Evolutionary conservation across 441 rosid genomes (phyloP), one percentile per base, ranked within the genome.

Genomic region (Gossypium schwendimanii): DNA sequence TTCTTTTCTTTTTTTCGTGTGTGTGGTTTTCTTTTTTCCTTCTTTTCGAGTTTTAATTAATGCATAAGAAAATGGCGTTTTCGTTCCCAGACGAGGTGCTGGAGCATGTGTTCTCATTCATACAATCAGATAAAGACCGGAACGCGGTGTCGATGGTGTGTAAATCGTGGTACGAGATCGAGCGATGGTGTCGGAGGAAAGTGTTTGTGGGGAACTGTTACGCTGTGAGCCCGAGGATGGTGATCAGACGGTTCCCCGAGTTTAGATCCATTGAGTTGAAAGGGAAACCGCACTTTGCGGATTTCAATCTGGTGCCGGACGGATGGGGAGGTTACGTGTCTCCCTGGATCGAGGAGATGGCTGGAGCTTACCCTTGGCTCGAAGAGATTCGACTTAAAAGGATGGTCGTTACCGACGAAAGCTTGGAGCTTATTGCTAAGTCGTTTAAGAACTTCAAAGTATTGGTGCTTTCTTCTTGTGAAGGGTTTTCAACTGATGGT

Each of bases 261-360:
- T 69, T 91, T 74, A 87, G 96, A 85, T 90, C 94, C 81, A 59
- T 93, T 52, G 88, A 83, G 87, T 81, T 93, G 20, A 93, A 93
- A 64, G 98, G 98, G 71, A 93, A 93, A 82, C 97, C 98, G 20
- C 96, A 91, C 82, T 93, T 93, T 18, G 96, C 97, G 0, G 98
- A 94, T 77, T 94, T 90, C 81, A 82, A 87, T 78, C 81, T 94
- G 68, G 97, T 94, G 12, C 98, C 98, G 3, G 94, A 89, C 0
- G 94, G 96, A 4, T 94, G 98, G 98, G 98, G 98, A n/a, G 98
- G 91, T 11, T 84, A 84, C 79, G 85, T 88, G 18, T 72, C 63
- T 76, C 94, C 97, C 1, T 93, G 98, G 98, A 81, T 90, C 76
- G 73, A 8, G n/a, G 83, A 82, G 7, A 79, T 93, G 89, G 83